Evolutionary conservation across 441 rosid species (phyloP).

Genomic region (Corymbia citriodora): DNA sequence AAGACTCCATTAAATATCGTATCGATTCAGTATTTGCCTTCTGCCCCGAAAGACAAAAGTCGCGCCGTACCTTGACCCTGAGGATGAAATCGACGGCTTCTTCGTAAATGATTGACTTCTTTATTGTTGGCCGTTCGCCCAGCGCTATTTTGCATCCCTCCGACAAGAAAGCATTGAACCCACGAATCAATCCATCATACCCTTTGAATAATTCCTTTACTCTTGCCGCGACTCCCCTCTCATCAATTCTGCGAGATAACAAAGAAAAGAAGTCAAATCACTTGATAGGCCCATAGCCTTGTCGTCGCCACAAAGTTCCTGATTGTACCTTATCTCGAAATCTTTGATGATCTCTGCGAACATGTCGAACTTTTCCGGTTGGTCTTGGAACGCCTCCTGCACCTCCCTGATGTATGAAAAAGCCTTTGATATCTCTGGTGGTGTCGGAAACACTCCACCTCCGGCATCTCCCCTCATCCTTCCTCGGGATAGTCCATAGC

Average conservation of each 20-base stretch:
- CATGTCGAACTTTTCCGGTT: conserved; percentile 76
- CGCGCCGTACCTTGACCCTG: conserved; percentile 65
- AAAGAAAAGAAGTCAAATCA: not conserved
- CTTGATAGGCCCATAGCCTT: not conserved
- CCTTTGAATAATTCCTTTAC: conserved; percentile 90
- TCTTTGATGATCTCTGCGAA: conserved; percentile 96
- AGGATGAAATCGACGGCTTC: conserved; percentile 87
- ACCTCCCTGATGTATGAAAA: conserved; percentile 77
- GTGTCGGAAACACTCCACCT: conserved; percentile 37
- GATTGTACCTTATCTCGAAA: conserved; percentile 67
- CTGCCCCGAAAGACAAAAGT: not conserved
- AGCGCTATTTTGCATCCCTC: conserved; percentile 83
- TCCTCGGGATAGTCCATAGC: conserved; percentile 54
- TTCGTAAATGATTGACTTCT: not conserved
- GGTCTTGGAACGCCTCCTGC: conserved; percentile 89
- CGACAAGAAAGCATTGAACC: conserved; percentile 89
- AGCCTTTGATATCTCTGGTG: conserved; percentile 75
- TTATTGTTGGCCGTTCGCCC: conserved; percentile 35
- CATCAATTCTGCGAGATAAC: conserved; percentile 62
- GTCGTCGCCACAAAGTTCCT: not conserved
- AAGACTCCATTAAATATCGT: not conserved
- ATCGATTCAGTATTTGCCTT: not conserved
- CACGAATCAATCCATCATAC: conserved; percentile 75
- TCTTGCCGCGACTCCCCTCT: conserved; percentile 79
- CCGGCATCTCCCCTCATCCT: conserved; percentile 11